A percentile compares a stretch with the other conserved stretches of the same genome.
Evolutionary conservation across 2,329 filamentous ascomycete species (phyloP).

Genomic region (Talaromyces atroroseus): DNA sequence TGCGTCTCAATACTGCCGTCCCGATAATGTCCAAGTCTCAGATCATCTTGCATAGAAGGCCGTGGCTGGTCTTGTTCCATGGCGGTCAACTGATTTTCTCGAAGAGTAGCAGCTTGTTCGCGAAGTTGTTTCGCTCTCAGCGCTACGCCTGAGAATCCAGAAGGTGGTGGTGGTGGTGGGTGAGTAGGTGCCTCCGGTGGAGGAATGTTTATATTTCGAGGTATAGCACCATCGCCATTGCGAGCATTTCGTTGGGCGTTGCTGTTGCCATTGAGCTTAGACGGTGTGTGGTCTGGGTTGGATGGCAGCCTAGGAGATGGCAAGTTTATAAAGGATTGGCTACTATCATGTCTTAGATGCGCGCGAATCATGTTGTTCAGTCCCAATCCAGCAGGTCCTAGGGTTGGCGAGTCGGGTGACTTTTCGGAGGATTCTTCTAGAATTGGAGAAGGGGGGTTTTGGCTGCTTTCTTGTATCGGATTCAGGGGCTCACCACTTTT

Average conservation of each 20-base stretch:
- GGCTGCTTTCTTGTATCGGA: conserved; percentile 34
- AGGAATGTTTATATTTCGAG: conserved; percentile 13
- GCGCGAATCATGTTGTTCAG: conserved; percentile 77
- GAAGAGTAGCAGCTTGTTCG: conserved; percentile 31
- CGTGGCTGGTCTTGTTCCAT: conserved; percentile 11
- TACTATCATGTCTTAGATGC: conserved; percentile 77
- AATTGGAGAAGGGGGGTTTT: conserved; percentile 13
- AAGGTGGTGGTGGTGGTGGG: conserved; percentile 14
- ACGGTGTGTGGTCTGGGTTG: conserved; percentile 1
- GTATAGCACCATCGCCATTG: conserved; percentile 13
- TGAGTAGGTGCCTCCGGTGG: conserved; percentile 34
- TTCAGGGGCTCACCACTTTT: conserved; percentile 36
- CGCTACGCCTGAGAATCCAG: conserved; percentile 24
- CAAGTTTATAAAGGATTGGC: conserved; percentile 66
- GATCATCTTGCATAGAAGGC: conserved; percentile 45
- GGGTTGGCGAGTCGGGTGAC: conserved; percentile 66
- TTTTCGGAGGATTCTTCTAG: conserved; percentile 21
- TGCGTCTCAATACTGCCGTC: conserved; percentile 45
- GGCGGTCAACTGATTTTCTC: conserved; percentile 16
- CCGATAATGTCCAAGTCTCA: conserved; percentile 37
- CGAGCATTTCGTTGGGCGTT: not conserved
- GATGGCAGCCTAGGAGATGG: conserved; percentile 34
- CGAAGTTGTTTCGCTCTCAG: conserved; percentile 34
- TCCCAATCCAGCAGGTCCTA: conserved; percentile 59
- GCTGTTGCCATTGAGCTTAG: not conserved